phyloP scores from a whole-genome alignment of 2,329 filamentous ascomycete genomes.

The Xylariaceae sp. region DNA sequence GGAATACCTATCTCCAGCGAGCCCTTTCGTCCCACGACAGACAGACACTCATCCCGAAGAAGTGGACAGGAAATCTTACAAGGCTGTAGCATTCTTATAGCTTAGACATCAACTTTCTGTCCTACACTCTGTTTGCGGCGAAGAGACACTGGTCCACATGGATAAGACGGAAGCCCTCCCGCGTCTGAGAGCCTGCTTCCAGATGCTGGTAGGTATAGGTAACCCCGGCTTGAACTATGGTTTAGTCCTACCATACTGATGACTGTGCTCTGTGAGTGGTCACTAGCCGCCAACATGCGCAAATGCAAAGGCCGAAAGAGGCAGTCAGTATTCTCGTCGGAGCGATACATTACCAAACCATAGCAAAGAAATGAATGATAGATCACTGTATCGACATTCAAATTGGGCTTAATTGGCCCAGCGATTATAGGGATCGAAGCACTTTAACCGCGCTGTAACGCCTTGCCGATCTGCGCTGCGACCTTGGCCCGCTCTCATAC shows the following conservation, averaged over 20 bases:
- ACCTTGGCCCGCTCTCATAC: slow-evolving; percentile 5
- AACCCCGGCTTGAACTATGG: too few relatives aligned
- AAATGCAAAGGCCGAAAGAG: not conserved
- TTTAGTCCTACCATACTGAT: not conserved
- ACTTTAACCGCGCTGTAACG: not conserved
- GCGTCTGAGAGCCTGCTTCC: slow-evolving; percentile 7
- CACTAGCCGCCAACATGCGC: not conserved
- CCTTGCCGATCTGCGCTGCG: not conserved
- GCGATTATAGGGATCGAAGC: not conserved
- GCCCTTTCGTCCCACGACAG: not conserved
- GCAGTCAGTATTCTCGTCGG: not conserved
- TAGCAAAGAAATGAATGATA: not conserved
- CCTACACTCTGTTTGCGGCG: not conserved
- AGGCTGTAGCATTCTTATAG: not conserved
- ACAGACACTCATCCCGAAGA: not conserved
- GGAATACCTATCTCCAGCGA: not conserved
- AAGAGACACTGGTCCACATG: not conserved
- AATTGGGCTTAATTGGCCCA: not conserved
- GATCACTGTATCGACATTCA: not conserved
- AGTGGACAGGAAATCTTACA: too few relatives aligned
- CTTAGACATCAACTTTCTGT: too few relatives aligned
- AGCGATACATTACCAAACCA: too few relatives aligned
- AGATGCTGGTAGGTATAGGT: too few relatives aligned
- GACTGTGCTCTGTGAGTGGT: not conserved
- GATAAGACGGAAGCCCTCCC: not conserved